Base-by-base conservation (phyloP, 164 flowering plant species). In the Nymphaea colorata region DNA sequence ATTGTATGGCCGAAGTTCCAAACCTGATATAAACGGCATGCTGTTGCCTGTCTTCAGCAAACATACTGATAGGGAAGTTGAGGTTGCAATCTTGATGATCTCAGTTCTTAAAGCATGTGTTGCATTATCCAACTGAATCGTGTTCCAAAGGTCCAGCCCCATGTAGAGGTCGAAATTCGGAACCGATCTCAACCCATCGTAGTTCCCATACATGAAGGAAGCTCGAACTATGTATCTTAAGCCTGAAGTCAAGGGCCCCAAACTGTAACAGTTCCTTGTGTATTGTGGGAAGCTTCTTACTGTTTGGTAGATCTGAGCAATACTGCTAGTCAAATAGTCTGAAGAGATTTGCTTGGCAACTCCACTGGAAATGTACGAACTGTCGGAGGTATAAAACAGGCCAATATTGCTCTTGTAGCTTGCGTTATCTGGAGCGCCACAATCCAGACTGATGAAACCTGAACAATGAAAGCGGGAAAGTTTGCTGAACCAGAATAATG, bases 161-260 rank as follows among this genome's bases (percentile, higher is more conserved):
- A 79, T 65, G 61, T 77, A 74, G 2, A 84, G 78, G 60, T 82
- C 81, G 51, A 84, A 84, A 25, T 61, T 12, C 0, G 85, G 85
- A 2, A 64, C 8, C 12, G 62, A 12, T 25, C 69, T 53, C 4
- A 17, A 14, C 0, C 64, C 74, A 67, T 84, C 84, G 43, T 72
- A 72, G 43, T 72, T 67, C 14, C 71, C 75, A 60, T 68, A 42
- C 41, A 64, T n/a, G 69, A 71, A 71, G n/a, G 45, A 66, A 57
- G 68, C 68, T 65, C 67, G 15, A 3, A 65, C 43, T 47, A 65
- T 16, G 43, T 65, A 65, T 43, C 43, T 64, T 0, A 2, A 4
- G 2, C n/a, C n/a, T 2, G 25, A 16, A 8, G 17, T 51, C 8
- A 43, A 2, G 1, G 41, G 55, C 2, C 4, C 43, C 3, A 66